Base-by-base conservation (phyloP, 2,329 filamentous ascomycete genomes). In the Sclerotinia minor region DNA sequence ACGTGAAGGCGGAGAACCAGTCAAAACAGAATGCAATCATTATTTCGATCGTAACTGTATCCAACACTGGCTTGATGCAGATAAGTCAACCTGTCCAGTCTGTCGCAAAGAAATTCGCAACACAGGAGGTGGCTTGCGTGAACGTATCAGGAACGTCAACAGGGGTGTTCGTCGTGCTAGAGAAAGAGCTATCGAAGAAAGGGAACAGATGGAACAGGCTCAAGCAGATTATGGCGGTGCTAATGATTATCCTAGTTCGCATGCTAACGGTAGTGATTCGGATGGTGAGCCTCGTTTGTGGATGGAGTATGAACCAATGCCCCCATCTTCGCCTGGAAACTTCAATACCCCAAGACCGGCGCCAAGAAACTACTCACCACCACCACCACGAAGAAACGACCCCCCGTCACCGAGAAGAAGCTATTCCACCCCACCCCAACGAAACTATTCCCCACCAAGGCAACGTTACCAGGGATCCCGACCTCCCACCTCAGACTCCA, bases 141-240 rank as follows among this genome's bases (percentile, higher is more conserved):
- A 61, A 38, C 21, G 29, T 1, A 1, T 61, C 15, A 35, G 58
- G 38, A 7, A n/a, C 26, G 17, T 60, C 26, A 19, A 5, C 15
- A 47, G 7, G 11, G 15, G 2, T 11, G 1, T 15, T 9, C 29
- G 26, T 24, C 44, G 11, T 3, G 29, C 45, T 5, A 49, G 58
- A 49, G 44, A 49, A 35, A 45, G 44, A 49, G 44, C 13, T 5
- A 29, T 9, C 1, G 58, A 60, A 3, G 58, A 60, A 7, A 35
- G 58, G 35, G 58, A 61, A 49, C 45, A 60, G 13, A 60, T 50
- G 58, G 21, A 11, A 35, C 58, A 61, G 24, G 58, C 58, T 11
- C 58, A 50, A 35, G 58, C 29, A 7, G 45, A 61, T 24, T 49
- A 38, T 21, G 58, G 44, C n/a, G 41, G 24, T 17, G 17, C 24